These are phyloP conservation scores for Phoma sp. DNA, from an alignment of 2,329 filamentous ascomycete genomes.

Conservation along the genomic window DNA sequence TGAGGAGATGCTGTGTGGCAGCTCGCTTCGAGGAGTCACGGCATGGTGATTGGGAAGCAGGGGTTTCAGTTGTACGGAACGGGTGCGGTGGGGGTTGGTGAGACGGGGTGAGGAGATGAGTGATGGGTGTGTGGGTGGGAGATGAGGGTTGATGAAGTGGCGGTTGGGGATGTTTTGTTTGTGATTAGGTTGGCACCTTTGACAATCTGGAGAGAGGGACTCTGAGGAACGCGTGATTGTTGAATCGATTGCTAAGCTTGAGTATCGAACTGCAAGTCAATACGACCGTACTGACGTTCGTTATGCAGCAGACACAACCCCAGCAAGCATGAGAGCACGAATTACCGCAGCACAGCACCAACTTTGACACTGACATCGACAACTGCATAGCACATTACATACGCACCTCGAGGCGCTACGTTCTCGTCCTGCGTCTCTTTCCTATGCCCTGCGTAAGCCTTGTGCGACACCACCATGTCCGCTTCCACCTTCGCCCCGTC, in stretches of 20 bases:
- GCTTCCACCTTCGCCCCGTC: conserved; percentile 12
- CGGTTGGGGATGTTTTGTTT: too few species aligned
- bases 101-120: too few species aligned
- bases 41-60: background rate
- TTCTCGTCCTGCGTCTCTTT: conserved; percentile 25
- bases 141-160: too few species aligned
- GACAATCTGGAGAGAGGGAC: too few species aligned
- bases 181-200: too few species aligned
- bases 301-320: background rate
- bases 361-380: conserved; percentile 19
- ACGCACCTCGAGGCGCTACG: conserved; percentile 2
- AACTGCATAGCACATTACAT: background rate
- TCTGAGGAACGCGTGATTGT: too few species aligned
- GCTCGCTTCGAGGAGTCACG: conserved; percentile 9
- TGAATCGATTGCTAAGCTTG: too few species aligned
- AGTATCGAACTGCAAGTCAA: too few species aligned
- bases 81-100: too few species aligned
- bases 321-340: background rate
- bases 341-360: conserved; percentile 1
- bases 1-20: background rate
- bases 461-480: conserved; percentile 16
- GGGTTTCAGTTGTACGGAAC: background rate
- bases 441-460: conserved; percentile 19
- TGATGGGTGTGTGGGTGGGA: too few species aligned
- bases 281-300: too few species aligned